Evolutionary conservation across 2,329 filamentous ascomycete species (phyloP), one percentile per base, ranked within the genome.

Genomic region (Diaporthe caulivora): DNA sequence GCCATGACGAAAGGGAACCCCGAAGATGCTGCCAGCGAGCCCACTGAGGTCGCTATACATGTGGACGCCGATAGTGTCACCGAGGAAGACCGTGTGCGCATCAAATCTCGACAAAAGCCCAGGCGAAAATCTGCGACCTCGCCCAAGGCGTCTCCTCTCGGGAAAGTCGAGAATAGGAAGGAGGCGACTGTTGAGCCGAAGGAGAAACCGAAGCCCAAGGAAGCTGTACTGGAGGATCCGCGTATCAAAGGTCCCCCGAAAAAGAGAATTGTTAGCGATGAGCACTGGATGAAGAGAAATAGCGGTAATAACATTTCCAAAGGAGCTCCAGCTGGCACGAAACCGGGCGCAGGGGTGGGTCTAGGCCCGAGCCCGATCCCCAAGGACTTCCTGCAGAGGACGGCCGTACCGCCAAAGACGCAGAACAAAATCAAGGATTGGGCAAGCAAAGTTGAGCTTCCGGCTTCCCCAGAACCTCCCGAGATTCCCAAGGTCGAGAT

Each of bases 261-360:
- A 84, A 98, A 97, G 87, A 91, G 95, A 76, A 94, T 98, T 70
- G 91, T 98, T 75, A 98, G 95, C 81, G 96, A 98, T 84, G 93
- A 94, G 71, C 94, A 98, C 83, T 98, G 96, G 94, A 91, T 91
- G 83, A 92, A 91, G 79, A 82, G 83, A 73, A 76, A 77, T 5
- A 80, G 80, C 21, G 51, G 42, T 75, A 40, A 58, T n/a, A 68
- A 69, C 72, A 18, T 74, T 51, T 69, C 78, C 80, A 24, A 81
- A 79, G 49, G 73, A 24, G 51, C 72, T 54, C 54, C 40, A 57
- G 81, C 81, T 65, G 77, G 75, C 5, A 72, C 78, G 7, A 81
- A 82, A 53, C 80, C 82, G 8, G 69, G 42, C 15, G 31, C 73
- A 8, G 24, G 40, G 55, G 68, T 10, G 10, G 76, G 75, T 13